Conservation (phyloP, 805 yeast genomes). For the Candida vartiovaarae region DNA sequence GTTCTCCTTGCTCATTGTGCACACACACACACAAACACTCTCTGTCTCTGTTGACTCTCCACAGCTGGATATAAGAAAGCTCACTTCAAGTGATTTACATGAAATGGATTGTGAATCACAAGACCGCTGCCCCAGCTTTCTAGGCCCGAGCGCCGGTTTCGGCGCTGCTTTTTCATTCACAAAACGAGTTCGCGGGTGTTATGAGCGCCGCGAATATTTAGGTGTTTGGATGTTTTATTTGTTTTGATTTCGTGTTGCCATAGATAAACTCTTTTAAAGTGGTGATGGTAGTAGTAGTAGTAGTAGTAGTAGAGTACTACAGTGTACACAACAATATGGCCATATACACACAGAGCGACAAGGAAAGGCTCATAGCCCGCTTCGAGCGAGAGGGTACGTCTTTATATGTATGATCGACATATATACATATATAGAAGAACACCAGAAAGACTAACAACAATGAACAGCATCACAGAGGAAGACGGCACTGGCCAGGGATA, state of each 20-base stretch:
- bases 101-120: too few relatives aligned
- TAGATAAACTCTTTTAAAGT: too few relatives aligned
- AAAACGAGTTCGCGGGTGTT: not conserved
- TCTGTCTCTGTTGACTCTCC: too few relatives aligned
- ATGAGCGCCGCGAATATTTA: too few relatives aligned
- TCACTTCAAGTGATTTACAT: too few relatives aligned
- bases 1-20: too few relatives aligned
- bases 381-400: conserved; percentile 21
- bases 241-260: not conserved
- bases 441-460: conserved; percentile 6
- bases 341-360: conserved; percentile 3
- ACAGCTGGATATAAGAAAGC: too few relatives aligned
- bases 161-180: not conserved
- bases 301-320: too few relatives aligned
- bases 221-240: not conserved
- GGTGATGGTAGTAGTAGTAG: too few relatives aligned
- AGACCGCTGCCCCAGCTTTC: too few relatives aligned
- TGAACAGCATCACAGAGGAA: conserved; percentile 10
- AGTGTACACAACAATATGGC: not conserved
- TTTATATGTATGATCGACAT: not conserved
- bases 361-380: conserved; percentile 13
- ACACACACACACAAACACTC: too few relatives aligned
- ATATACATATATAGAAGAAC: not conserved
- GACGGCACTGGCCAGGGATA: conserved; percentile 9
- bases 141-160: conserved; percentile 1